phyloP scores from a whole-genome alignment of 768 basidiomycete species.

The Auricularia sp. region DNA sequence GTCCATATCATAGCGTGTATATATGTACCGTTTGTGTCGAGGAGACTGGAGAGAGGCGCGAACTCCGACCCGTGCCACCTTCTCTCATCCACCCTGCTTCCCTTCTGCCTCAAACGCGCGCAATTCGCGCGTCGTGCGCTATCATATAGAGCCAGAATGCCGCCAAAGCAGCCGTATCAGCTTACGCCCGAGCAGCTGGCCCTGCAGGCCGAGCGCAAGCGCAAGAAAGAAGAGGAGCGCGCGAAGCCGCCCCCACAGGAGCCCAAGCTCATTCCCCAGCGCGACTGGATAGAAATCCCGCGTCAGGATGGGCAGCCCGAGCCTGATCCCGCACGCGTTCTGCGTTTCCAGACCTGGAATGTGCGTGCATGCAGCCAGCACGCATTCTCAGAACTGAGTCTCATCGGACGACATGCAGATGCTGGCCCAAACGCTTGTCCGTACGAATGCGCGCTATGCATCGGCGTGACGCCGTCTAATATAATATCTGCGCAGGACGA shows the following conservation, averaged over 20 bases:
- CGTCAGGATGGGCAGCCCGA: conserved; percentile 23
- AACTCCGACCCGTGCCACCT: too few species aligned
- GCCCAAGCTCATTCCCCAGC: neutral
- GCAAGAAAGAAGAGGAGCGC: conserved; percentile 7
- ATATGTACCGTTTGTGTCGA: neutral
- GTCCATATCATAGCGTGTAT: too few species aligned
- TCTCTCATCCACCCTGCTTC: too few species aligned
- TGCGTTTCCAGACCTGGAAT: conserved; percentile 67
- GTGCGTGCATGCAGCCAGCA: too few species aligned
- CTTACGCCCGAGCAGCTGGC: conserved; percentile 49
- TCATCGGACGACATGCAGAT: too few species aligned
- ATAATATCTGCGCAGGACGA: conserved; percentile 40
- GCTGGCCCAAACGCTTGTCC: conserved; percentile 68
- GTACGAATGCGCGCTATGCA: conserved; percentile 34
- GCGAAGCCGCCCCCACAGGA: conserved; percentile 17
- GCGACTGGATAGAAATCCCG: conserved; percentile 3
- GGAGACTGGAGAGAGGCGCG: neutral
- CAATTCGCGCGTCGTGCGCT: neutral
- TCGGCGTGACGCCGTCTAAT: neutral
- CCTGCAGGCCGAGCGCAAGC: conserved; percentile 35
- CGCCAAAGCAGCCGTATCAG: conserved; percentile 1
- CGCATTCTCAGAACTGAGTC: too few species aligned
- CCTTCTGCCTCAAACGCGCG: too few species aligned
- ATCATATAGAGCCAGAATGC: neutral
- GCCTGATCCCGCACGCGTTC: conserved; percentile 12